Evolutionary conservation across 441 rosid genomes (phyloP).

Genomic region (Populus hybrid): DNA sequence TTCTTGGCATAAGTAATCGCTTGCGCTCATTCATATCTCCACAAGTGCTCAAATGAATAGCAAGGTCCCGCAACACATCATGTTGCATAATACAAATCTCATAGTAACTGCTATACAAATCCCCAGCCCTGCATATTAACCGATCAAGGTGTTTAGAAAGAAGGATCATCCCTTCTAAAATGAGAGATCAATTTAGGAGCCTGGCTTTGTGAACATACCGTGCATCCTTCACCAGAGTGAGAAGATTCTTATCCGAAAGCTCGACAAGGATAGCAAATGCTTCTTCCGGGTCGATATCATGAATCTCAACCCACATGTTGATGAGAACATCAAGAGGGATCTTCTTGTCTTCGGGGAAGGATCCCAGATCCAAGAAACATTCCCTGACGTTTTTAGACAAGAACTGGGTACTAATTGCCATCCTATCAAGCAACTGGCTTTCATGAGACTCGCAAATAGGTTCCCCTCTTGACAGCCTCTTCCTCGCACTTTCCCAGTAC

Average conservation of each 20-base stretch:
- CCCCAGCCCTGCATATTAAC: slow-evolving; percentile 53
- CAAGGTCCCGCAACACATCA: slow-evolving; percentile 77
- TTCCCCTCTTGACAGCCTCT: slow-evolving; percentile 59
- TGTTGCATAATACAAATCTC: slow-evolving; percentile 75
- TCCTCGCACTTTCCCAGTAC: slow-evolving; percentile 63
- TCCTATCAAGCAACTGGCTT: slow-evolving; percentile 51
- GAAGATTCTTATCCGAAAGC: slow-evolving; percentile 67
- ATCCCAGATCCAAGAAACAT: slow-evolving; percentile 84
- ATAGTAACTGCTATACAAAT: slow-evolving; percentile 53
- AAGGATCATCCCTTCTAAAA: neutral
- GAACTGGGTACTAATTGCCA: slow-evolving; percentile 32
- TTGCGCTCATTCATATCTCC: slow-evolving; percentile 42
- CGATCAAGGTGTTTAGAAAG: slow-evolving; percentile 10
- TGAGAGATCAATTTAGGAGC: neutral
- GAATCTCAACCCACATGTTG: slow-evolving; percentile 75
- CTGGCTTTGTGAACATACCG: slow-evolving; percentile 34
- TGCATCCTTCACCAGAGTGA: slow-evolving; percentile 72
- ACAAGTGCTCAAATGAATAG: slow-evolving; percentile 55
- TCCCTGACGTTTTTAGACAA: slow-evolving; percentile 33
- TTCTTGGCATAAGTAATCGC: slow-evolving; percentile 68
- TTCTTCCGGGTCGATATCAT: slow-evolving; percentile 43
- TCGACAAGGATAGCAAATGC: slow-evolving; percentile 67
- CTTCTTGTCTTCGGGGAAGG: slow-evolving; percentile 83
- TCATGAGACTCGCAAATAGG: slow-evolving; percentile 64
- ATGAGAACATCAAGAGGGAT: slow-evolving; percentile 77